Conservation (phyloP, 352 stramenopile genomes). For the Globisporangium camurandrum region DNA sequence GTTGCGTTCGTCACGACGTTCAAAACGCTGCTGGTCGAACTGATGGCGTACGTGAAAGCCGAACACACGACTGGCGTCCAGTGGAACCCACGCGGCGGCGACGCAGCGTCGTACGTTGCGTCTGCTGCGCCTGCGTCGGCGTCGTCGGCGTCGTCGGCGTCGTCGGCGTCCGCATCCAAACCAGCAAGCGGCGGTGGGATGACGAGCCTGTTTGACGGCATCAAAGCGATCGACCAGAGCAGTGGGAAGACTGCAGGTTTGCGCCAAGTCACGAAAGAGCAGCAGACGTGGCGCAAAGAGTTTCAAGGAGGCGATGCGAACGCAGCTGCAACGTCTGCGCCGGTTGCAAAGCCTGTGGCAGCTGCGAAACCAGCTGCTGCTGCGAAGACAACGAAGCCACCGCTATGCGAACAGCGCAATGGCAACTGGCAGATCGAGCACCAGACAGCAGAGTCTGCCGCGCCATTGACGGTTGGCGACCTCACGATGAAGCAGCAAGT, state of each 20-base stretch:
- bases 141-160: slow-evolving; percentile 18
- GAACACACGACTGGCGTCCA: slow-evolving; percentile 92
- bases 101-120: slow-evolving; percentile 37
- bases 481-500: slow-evolving; percentile 94
- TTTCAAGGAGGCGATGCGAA: slow-evolving; percentile 74
- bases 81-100: slow-evolving; percentile 88
- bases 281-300: slow-evolving; percentile 96
- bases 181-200: slow-evolving; percentile 45
- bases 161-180: slow-evolving; percentile 23
- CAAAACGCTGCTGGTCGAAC: slow-evolving; percentile 87
- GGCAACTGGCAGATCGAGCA: slow-evolving; percentile 97
- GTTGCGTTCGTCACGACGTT: slow-evolving; percentile 92
- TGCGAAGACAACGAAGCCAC: slow-evolving; percentile 36
- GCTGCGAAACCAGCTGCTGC: slow-evolving; percentile 17
- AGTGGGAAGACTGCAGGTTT: slow-evolving; percentile 89
- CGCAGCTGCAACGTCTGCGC: slow-evolving; percentile 3
- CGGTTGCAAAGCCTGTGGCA: background rate
- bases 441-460: slow-evolving; percentile 72
- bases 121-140: slow-evolving; percentile 19
- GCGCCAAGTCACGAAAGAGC: slow-evolving; percentile 94
- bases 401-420: slow-evolving; percentile 84
- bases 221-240: slow-evolving; percentile 85
- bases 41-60: slow-evolving; percentile 93
- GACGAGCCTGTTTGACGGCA: slow-evolving; percentile 84
- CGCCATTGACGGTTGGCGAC: slow-evolving; percentile 84